These are phyloP conservation scores for Plenodomus biglobosus DNA, from an alignment of 2,329 filamentous ascomycete genomes.

Conservation along the genomic window DNA sequence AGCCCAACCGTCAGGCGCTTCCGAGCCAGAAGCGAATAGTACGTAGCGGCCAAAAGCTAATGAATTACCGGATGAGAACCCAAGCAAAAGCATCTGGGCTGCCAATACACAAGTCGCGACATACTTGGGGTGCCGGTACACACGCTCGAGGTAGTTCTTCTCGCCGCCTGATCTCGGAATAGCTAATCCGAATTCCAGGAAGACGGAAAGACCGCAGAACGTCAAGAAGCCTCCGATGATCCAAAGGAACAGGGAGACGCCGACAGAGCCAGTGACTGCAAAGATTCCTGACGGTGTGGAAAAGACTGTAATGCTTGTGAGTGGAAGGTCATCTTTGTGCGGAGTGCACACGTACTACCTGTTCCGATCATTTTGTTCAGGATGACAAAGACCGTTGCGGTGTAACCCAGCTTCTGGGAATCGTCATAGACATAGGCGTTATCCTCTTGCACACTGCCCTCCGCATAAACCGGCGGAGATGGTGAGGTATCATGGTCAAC, in stretches of 20 bases:
- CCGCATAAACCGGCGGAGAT: slow-evolving; percentile 19
- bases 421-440: slow-evolving; percentile 38
- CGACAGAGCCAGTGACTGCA: slow-evolving; percentile 57
- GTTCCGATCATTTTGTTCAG: slow-evolving; percentile 38
- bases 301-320: slow-evolving; percentile 45
- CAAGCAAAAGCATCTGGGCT: slow-evolving; percentile 63
- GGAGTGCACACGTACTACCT: slow-evolving; percentile 21
- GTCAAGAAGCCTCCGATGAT: slow-evolving; percentile 56
- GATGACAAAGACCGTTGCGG: slow-evolving; percentile 39
- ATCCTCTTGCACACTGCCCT: slow-evolving; percentile 35
- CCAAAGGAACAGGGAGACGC: slow-evolving; percentile 58
- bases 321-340: slow-evolving; percentile 3
- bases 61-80: slow-evolving; percentile 61
- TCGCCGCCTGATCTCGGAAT: slow-evolving; percentile 65
- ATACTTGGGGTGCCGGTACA: slow-evolving; percentile 61
- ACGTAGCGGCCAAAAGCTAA: slow-evolving; percentile 62
- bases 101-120: slow-evolving; percentile 62
- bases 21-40: slow-evolving; percentile 56
- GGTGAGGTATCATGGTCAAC: slow-evolving; percentile 14
- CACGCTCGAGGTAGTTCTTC: slow-evolving; percentile 67
- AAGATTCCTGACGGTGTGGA: slow-evolving; percentile 61
- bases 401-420: slow-evolving; percentile 38
- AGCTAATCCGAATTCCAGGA: slow-evolving; percentile 64
- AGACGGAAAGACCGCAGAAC: slow-evolving; percentile 62
- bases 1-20: slow-evolving; percentile 56